These are phyloP conservation scores for Coniochaeta sp. DNA, from an alignment of 2,329 filamentous ascomycete species.

Conservation along the genomic window DNA sequence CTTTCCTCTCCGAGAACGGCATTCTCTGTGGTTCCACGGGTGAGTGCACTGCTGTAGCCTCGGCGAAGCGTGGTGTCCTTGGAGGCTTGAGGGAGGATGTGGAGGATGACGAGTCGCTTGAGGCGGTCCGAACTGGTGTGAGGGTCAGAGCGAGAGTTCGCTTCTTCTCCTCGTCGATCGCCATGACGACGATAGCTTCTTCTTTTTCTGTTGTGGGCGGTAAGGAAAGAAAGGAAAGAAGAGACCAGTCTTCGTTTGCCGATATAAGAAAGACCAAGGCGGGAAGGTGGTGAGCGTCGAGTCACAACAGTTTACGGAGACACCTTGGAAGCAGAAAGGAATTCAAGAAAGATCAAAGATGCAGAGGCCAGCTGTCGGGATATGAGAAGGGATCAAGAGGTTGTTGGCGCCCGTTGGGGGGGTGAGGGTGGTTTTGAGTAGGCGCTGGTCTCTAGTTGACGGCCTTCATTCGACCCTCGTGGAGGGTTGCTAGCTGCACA, in stretches of 20 bases:
- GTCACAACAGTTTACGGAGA: constrained; percentile 10
- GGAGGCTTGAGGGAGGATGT: constrained; percentile 57
- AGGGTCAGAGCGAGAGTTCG: constrained; percentile 50
- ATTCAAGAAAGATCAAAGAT: constrained; percentile 27
- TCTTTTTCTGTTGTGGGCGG: constrained; percentile 12
- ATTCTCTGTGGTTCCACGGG: constrained; percentile 51
- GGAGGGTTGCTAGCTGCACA: constrained; percentile 26
- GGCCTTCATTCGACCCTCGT: constrained; percentile 25
- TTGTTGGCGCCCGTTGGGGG: constrained; percentile 27
- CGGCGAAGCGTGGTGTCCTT: constrained; percentile 71
- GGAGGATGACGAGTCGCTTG: constrained; percentile 44
- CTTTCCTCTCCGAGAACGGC: constrained; percentile 51
- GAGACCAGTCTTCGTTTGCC: constrained; percentile 26
- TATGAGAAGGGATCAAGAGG: constrained; percentile 29
- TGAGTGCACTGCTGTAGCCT: constrained; percentile 73
- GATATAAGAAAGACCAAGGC: constrained; percentile 1
- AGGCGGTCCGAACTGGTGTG: constrained; percentile 39
- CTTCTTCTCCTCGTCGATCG: constrained; percentile 42
- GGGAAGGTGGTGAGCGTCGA: neutral
- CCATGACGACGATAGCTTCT: constrained; percentile 24
- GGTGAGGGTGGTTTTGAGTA: constrained; percentile 46
- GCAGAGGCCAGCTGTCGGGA: constrained; percentile 52
- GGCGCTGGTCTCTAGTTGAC: constrained; percentile 27
- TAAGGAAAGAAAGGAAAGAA: constrained; percentile 26
- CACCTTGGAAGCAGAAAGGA: constrained; percentile 25